Conservation (phyloP, 2,329 filamentous ascomycete species). For the Talaromyces sp. region DNA sequence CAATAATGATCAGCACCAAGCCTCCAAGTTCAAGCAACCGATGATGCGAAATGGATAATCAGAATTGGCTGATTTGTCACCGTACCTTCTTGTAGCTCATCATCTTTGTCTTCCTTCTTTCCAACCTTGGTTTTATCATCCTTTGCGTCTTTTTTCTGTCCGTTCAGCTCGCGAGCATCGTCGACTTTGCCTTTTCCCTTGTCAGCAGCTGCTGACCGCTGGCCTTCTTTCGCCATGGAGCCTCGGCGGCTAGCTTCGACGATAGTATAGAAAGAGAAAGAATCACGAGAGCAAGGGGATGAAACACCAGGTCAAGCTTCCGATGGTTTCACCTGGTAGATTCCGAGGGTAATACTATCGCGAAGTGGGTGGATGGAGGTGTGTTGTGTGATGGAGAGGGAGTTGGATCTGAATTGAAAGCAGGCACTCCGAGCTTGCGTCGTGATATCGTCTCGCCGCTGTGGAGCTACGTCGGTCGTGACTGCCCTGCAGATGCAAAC, state of each 20-base stretch:
- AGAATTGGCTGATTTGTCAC: slow-evolving; percentile 17
- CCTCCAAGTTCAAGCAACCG: background rate
- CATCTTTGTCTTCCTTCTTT: slow-evolving; percentile 63
- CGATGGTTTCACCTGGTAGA: slow-evolving; percentile 5
- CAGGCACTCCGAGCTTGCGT: slow-evolving; percentile 3
- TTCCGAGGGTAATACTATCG: background rate
- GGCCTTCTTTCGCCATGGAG: slow-evolving; percentile 86
- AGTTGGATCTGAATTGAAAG: background rate
- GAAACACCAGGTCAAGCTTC: slow-evolving; percentile 8
- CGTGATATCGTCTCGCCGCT: slow-evolving; percentile 12
- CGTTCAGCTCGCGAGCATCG: slow-evolving; percentile 59
- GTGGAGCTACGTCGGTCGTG: slow-evolving; percentile 11
- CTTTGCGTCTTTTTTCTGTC: slow-evolving; percentile 54
- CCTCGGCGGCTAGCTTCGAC: slow-evolving; percentile 13
- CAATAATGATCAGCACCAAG: slow-evolving; percentile 28
- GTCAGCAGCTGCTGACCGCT: slow-evolving; percentile 76
- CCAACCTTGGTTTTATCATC: slow-evolving; percentile 71
- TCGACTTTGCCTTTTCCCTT: slow-evolving; percentile 96
- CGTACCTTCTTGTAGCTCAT: slow-evolving; percentile 60
- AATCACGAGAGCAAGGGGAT: background rate
- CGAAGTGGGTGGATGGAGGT: slow-evolving; percentile 11
- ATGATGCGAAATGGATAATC: background rate
- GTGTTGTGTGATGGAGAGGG: slow-evolving; percentile 2
- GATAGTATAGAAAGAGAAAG: slow-evolving; percentile 1
- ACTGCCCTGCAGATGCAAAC: slow-evolving; percentile 3